Evolutionary conservation across 352 stramenopile genomes (phyloP).

Genomic region (Elongisporangium anandrum): DNA sequence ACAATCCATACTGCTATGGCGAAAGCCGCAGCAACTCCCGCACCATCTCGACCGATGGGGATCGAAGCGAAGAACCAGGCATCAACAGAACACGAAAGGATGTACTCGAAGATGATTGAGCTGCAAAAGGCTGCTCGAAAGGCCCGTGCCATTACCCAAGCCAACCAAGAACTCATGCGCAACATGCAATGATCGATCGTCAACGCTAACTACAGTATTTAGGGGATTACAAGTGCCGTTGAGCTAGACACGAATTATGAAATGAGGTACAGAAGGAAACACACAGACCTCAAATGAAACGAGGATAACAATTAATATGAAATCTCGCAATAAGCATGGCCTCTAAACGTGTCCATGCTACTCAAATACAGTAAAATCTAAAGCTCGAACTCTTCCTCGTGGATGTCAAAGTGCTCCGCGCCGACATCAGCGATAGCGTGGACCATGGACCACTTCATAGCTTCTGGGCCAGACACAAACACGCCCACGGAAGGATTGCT

Average conservation of each 20-base stretch:
- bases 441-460: conserved; percentile 20
- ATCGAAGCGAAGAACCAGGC: not conserved
- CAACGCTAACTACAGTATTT: too few relatives aligned
- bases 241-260: too few relatives aligned
- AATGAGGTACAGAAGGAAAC: too few relatives aligned
- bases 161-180: not conserved
- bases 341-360: too few relatives aligned
- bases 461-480: conserved; percentile 36
- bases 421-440: conserved; percentile 7
- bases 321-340: too few relatives aligned
- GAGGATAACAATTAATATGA: too few relatives aligned
- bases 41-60: too few relatives aligned
- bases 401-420: conserved; percentile 17
- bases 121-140: not conserved
- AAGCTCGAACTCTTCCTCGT: conserved; percentile 20
- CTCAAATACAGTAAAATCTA: conserved; percentile 1
- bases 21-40: too few relatives aligned
- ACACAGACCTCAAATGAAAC: too few relatives aligned
- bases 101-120: not conserved
- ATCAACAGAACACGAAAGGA: not conserved
- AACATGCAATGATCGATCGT: not conserved
- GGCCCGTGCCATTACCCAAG: not conserved
- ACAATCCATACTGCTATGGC: too few relatives aligned
- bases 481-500: conserved; percentile 15
- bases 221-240: too few relatives aligned